Conservation (phyloP, 139 green algal species). For the Diplosphaera chodatii region DNA sequence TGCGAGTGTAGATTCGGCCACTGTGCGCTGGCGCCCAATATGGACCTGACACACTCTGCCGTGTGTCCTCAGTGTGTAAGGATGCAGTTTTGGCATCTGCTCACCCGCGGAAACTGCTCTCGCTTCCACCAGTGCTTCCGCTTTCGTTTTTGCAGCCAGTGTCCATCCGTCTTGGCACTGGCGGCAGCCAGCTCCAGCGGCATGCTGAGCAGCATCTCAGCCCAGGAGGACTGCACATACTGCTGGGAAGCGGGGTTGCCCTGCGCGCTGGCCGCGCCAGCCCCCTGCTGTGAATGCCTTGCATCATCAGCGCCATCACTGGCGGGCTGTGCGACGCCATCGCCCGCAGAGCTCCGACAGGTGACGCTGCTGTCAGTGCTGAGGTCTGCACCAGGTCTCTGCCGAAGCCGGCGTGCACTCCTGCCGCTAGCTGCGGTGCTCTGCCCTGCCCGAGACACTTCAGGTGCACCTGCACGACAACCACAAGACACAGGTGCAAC, state of each 20-base stretch:
- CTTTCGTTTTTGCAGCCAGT: conserved; percentile 44
- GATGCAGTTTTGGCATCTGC: neutral
- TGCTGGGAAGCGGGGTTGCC: neutral
- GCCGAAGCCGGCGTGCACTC: neutral
- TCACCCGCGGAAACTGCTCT: conserved; percentile 22
- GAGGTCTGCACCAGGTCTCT: neutral
- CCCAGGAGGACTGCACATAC: conserved; percentile 7
- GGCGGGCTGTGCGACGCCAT: neutral
- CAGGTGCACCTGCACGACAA: too few relatives aligned
- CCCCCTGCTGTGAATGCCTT: neutral
- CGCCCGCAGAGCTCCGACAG: neutral
- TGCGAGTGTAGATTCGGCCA: too few relatives aligned
- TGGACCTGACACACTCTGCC: too few relatives aligned
- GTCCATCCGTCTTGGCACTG: conserved; percentile 27
- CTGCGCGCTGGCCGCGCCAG: neutral
- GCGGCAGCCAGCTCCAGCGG: conserved; percentile 36
- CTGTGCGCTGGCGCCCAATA: too few relatives aligned
- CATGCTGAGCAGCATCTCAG: conserved; percentile 27
- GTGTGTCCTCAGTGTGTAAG: too few relatives aligned
- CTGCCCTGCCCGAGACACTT: too few relatives aligned
- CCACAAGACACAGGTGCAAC: too few relatives aligned
- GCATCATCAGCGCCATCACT: neutral
- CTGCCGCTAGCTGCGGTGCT: neutral
- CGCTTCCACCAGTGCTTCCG: conserved; percentile 43
- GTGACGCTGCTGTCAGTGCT: too few relatives aligned